Evolutionary conservation across 257 asterid species (phyloP).

Genomic region (Nicotiana obtusifolia): DNA sequence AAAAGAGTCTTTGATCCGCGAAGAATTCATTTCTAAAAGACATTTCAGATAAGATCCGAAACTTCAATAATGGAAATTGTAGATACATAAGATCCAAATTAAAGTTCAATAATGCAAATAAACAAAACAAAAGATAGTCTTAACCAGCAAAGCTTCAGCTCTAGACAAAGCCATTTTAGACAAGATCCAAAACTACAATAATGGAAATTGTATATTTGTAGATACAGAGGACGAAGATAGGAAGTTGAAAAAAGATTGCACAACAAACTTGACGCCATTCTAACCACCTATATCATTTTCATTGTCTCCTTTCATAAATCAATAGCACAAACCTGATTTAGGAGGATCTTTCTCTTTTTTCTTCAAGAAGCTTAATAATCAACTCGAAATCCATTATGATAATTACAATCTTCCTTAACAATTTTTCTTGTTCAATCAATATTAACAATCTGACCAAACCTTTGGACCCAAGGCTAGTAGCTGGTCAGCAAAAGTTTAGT

Average conservation of each 20-base stretch:
- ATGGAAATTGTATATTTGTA: neutral
- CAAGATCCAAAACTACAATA: neutral
- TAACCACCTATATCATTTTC: neutral
- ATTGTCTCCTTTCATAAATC: neutral
- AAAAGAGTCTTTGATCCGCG: no score
- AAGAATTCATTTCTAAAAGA: neutral
- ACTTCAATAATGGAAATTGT: neutral
- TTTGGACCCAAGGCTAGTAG: conserved; percentile 35
- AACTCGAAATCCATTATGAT: neutral
- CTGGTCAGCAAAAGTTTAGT: neutral
- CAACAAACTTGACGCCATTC: conserved; percentile 17
- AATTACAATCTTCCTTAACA: conserved; percentile 21
- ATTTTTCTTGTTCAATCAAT: conserved; percentile 1
- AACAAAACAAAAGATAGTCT: neutral
- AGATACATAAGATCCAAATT: neutral
- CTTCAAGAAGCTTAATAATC: conserved; percentile 3
- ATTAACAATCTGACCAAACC: conserved; percentile 18
- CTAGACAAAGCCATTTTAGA: neutral
- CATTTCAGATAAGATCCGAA: neutral
- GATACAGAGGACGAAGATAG: neutral
- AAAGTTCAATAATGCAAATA: neutral
- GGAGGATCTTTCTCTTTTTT: neutral
- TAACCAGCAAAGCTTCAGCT: neutral
- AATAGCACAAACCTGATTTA: neutral
- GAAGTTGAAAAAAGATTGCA: conserved; percentile 14